Conservation (phyloP, 306 rosid species). For the Malus orientalis region DNA sequence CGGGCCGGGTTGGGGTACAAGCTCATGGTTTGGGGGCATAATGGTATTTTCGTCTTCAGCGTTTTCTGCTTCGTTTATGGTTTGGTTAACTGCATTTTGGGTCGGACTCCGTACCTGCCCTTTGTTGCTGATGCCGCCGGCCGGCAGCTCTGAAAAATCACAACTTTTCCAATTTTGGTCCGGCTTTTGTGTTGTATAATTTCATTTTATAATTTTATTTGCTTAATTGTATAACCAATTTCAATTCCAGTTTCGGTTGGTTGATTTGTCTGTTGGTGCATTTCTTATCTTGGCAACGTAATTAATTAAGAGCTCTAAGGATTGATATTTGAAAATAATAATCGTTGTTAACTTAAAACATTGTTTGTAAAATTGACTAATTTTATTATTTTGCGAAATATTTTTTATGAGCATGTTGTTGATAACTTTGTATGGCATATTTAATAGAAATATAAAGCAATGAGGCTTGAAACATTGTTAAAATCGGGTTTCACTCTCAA, state of each 20-base stretch:
- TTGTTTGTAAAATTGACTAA: too few relatives aligned
- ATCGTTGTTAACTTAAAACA: too few relatives aligned
- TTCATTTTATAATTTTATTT: background rate
- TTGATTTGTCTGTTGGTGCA: background rate
- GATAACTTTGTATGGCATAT: too few relatives aligned
- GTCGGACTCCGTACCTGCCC: slow-evolving; percentile 69
- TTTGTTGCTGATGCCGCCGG: slow-evolving; percentile 87
- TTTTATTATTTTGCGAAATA: too few relatives aligned
- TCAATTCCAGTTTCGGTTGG: background rate
- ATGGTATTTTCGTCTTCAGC: slow-evolving; percentile 47
- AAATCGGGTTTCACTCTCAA: too few relatives aligned
- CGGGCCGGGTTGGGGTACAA: slow-evolving; percentile 44
- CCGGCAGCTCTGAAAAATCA: slow-evolving; percentile 44
- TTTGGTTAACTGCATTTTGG: slow-evolving; percentile 43
- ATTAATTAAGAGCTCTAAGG: background rate
- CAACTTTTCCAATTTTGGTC: background rate
- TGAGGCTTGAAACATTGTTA: too few relatives aligned
- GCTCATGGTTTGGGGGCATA: slow-evolving; percentile 50
- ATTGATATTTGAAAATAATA: background rate
- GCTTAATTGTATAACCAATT: background rate
- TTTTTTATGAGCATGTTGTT: too few relatives aligned
- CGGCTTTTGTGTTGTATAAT: background rate
- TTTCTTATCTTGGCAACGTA: background rate
- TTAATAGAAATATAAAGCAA: too few relatives aligned
- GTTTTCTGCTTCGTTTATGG: slow-evolving; percentile 56